These are phyloP conservation scores for Boletus smithii DNA, from an alignment of 1,284 basidiomycete species.

Conservation along the genomic window DNA sequence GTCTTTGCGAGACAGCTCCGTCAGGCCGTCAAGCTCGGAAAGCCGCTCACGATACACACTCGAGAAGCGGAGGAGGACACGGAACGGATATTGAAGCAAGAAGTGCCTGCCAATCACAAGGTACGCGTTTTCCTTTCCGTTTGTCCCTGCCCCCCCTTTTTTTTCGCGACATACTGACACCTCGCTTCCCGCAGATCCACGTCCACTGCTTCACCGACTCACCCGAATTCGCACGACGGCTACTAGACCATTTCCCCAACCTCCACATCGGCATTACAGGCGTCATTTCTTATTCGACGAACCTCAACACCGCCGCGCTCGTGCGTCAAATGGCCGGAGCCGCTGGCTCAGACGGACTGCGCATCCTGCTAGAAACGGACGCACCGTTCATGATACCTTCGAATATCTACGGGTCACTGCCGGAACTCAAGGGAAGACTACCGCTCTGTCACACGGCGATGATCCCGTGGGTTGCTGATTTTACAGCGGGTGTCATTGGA, in stretches of 20 bases:
- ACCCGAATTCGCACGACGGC: constrained; percentile 62
- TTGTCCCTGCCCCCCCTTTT: no score
- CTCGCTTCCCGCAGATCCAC: constrained; percentile 50
- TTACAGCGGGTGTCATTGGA: constrained; percentile 53
- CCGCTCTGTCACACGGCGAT: constrained; percentile 75
- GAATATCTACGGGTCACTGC: constrained; percentile 61
- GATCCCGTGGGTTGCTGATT: constrained; percentile 81
- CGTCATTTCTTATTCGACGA: constrained; percentile 73
- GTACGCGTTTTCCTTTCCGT: constrained; percentile 35
- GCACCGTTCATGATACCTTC: constrained; percentile 80
- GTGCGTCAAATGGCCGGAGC: constrained; percentile 46
- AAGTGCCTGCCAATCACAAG: constrained; percentile 66
- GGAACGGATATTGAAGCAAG: constrained; percentile 67
- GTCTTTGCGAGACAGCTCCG: constrained; percentile 67
- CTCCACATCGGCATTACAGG: constrained; percentile 80
- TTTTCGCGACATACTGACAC: not conserved
- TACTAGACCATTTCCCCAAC: constrained; percentile 75
- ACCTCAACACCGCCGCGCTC: constrained; percentile 61
- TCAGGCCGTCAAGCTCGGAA: constrained; percentile 61
- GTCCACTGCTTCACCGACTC: constrained; percentile 81
- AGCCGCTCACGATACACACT: constrained; percentile 77
- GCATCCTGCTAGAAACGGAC: constrained; percentile 71
- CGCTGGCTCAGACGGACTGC: constrained; percentile 11
- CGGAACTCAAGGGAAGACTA: constrained; percentile 53
- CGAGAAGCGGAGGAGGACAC: constrained; percentile 79